Evolutionary conservation across 1,284 basidiomycete genomes (phyloP).

Genomic region (Cutaneotrichosporon sp.): DNA sequence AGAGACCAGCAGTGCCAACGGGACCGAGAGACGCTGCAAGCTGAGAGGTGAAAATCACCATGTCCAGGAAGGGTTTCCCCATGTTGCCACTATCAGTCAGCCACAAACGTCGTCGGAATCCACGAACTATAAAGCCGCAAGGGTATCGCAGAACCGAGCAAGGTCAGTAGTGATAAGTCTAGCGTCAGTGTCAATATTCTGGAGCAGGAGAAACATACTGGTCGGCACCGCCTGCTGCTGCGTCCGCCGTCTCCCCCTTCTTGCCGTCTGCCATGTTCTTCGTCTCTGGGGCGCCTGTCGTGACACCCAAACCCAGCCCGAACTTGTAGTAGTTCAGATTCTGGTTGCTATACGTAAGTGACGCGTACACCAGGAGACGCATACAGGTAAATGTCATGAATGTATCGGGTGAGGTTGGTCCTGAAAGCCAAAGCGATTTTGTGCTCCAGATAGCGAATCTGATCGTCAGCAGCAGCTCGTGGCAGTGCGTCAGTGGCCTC

Average conservation of each 20-base stretch:
- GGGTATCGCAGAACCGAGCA: conserved; percentile 79
- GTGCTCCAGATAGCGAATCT: conserved; percentile 89
- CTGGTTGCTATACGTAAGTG: conserved; percentile 35
- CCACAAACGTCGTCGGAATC: background rate
- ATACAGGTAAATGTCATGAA: conserved; percentile 83
- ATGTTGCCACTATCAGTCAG: conserved; percentile 59
- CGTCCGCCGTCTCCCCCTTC: conserved; percentile 29
- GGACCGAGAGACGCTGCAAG: conserved; percentile 79
- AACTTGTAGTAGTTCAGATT: conserved; percentile 56
- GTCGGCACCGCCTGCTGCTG: conserved; percentile 64
- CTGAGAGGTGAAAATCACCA: conserved; percentile 89
- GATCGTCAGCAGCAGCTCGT: background rate
- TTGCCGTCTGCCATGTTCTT: conserved; percentile 24
- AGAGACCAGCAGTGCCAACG: conserved; percentile 66
- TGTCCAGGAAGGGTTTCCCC: conserved; percentile 84
- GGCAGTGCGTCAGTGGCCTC: conserved; percentile 8
- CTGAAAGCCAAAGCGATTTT: conserved; percentile 79
- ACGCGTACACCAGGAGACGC: conserved; percentile 26
- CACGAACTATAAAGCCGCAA: conserved; percentile 81
- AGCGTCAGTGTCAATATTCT: conserved; percentile 22
- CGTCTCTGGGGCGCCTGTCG: conserved; percentile 18
- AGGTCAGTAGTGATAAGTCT: conserved; percentile 88
- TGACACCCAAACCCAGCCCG: conserved; percentile 45
- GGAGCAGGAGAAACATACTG: conserved; percentile 55
- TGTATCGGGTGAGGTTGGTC: conserved; percentile 83